A percentile compares a stretch with the other conserved stretches of the same genome.
These are phyloP conservation scores for Acanthamoeba royreba DNA, from an alignment of 208 protist species.

Conservation along the genomic window DNA sequence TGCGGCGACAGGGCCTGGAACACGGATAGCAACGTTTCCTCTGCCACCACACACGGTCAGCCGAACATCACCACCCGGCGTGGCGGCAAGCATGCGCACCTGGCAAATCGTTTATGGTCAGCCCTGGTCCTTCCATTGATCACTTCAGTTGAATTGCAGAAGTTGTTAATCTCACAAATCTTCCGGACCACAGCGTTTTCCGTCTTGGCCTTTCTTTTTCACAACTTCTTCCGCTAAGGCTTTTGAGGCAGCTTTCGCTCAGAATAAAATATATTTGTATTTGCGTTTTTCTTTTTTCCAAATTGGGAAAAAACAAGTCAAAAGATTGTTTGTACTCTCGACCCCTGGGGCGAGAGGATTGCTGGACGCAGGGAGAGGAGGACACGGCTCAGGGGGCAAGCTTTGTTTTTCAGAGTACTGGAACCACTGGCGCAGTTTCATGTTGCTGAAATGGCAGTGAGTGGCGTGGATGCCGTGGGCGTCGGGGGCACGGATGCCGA, in stretches of 20 bases:
- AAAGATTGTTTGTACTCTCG: background rate
- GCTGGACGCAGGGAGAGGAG: too few species aligned
- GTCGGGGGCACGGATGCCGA: background rate
- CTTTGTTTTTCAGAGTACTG: too few species aligned
- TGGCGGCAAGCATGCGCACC: background rate
- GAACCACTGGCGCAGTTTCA: too few species aligned
- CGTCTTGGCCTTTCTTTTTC: too few species aligned
- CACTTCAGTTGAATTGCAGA: background rate
- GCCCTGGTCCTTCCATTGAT: background rate
- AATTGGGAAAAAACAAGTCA: background rate
- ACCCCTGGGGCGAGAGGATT: background rate
- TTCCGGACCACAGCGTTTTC: too few species aligned
- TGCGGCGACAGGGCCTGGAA: background rate
- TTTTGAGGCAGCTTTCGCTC: too few species aligned
- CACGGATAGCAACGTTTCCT: background rate
- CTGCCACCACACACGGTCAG: background rate
- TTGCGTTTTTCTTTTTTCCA: background rate
- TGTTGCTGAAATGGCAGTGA: background rate
- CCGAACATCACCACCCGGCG: background rate
- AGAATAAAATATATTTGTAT: too few species aligned
- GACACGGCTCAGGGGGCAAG: too few species aligned
- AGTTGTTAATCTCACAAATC: too few species aligned
- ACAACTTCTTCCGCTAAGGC: too few species aligned
- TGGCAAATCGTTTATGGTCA: background rate
- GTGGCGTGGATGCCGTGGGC: background rate